Conservation (phyloP, 345 rosid species). For the Dovyalis caffra region DNA sequence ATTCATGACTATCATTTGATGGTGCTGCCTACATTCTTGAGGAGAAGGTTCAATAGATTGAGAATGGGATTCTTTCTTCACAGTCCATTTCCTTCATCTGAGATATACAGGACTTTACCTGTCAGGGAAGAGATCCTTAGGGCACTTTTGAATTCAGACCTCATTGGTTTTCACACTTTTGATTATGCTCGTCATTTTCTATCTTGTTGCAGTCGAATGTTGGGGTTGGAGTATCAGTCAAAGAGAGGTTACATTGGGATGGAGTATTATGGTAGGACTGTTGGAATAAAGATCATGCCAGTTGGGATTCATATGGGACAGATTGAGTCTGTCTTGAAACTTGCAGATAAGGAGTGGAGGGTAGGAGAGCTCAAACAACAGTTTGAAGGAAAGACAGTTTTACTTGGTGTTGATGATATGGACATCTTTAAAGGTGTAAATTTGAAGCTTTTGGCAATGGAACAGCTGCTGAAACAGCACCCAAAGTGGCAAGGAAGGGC, state of each 20-base stretch:
- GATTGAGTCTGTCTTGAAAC: constrained; percentile 60
- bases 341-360: constrained; percentile 71
- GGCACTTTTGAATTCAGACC: constrained; percentile 69
- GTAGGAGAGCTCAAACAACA: constrained; percentile 65
- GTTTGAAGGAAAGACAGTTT: constrained; percentile 64
- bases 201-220: constrained; percentile 73
- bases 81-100: constrained; percentile 76
- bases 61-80: constrained; percentile 81
- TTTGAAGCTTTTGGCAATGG: constrained; percentile 75
- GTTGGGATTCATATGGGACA: constrained; percentile 81
- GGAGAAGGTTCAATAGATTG: constrained; percentile 60
- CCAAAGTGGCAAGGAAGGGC: constrained; percentile 70
- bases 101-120: constrained; percentile 72
- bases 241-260: constrained; percentile 73
- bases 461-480: constrained; percentile 69
- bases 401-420: constrained; percentile 83
- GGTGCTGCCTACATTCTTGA: constrained; percentile 75
- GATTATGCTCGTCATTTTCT: constrained; percentile 96
- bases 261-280: constrained; percentile 74
- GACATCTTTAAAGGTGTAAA: constrained; percentile 76
- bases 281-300: constrained; percentile 81
- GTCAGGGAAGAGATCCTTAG: constrained; percentile 74
- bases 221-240: constrained; percentile 72
- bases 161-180: constrained; percentile 79
- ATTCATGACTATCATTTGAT: constrained; percentile 81